Base-by-base conservation (phyloP, 306 rosid species). In the Pyrus pyrifolia region DNA sequence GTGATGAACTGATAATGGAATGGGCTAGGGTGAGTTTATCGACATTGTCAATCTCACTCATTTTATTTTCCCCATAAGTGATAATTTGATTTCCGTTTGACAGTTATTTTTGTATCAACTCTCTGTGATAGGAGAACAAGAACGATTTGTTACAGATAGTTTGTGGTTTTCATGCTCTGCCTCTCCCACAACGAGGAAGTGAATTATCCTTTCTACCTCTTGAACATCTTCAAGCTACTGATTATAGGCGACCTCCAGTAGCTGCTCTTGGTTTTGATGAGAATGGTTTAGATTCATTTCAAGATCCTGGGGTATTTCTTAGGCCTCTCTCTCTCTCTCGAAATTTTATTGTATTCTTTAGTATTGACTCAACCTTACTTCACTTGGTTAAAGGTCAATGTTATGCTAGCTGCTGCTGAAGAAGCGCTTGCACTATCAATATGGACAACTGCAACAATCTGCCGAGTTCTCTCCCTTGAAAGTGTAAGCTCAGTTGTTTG, bases 391-490 rank as follows among this genome's bases (percentile, higher is more conserved):
- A 77, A 92, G 97, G 92, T 79, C 73, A 71, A 81, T 44, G 52
- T 72, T 11, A 88, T 85, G 93, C 77, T 92, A 85, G 91, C 91
- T 72, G 88, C 90, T 76, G 96, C 90, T 64, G 99, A 95, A 88
- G 99, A 95, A 85, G 95, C 93, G 42, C 82, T 79, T 72, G 82
- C 99, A 63, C 81, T 95, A 84, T 92, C 99, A 59, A 73, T 95
- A 71, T 95, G 99, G 99, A 88, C 99, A 67, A 88, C 86, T 1
- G 88, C 99, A 71, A 87, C 97, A 69, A 78, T 90, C 31, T 95
- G 99, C 79, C 97, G 96, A 68, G 91, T 87, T 80, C 89, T 95
- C 67, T 92, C 97, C 81, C 97, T 95, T 72, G 93, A 91, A 83
- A 84, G 84, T 73, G 97, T 95, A 82, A 88, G 96, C 83, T 59